Base-by-base conservation (phyloP, 2,329 filamentous ascomycete genomes). In the Bipolaris cookei region DNA sequence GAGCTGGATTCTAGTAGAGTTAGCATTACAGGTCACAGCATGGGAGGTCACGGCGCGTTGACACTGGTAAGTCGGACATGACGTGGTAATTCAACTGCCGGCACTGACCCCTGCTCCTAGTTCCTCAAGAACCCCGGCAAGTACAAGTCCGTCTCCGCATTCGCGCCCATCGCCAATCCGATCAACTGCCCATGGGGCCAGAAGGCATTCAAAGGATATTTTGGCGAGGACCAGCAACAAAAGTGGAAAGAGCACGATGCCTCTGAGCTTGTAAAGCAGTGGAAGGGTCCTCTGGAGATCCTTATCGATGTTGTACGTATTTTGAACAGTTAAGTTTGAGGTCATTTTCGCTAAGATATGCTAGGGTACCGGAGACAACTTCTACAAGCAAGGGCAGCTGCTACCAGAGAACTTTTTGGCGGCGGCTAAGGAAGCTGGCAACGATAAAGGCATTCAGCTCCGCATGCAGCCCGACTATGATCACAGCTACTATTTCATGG, bases 401-500 rank as follows among this genome's bases (percentile, higher is more conserved):
- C 84, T 98, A 39, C 95, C 94, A 0, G 95, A 99, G 83, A 98
- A 98, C 78, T 87, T 99, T 51, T 86, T 90, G 64, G 84, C 87
- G 69, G 93, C 90, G 11, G 92, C 88, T 57, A 88, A 91, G 79
- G 88, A 90, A 64, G 85, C 87, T 23, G 91, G 91, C 18, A 83
- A 92, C 50, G 80, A 82, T 59, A 82, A 86, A 57, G 90, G 90
- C 8, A 80, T 97, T 61, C 86, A 86, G 51, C 79, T 98, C 62
- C 86, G 94, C 70, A 95, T 94, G 82, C 94, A 97, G 75, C 84
- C 90, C 61, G 92, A 88, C 61, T 98, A 99, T 74, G 95, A 99
- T 77, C 95, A 99, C 80, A 96, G 92, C 61, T 99, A 99, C 81
- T 99, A 88, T 79, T 97, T 97, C 79, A 96, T 99, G 82, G 89